phyloP scores from a whole-genome alignment of 257 asterid species.

The Gentiana dahurica region DNA sequence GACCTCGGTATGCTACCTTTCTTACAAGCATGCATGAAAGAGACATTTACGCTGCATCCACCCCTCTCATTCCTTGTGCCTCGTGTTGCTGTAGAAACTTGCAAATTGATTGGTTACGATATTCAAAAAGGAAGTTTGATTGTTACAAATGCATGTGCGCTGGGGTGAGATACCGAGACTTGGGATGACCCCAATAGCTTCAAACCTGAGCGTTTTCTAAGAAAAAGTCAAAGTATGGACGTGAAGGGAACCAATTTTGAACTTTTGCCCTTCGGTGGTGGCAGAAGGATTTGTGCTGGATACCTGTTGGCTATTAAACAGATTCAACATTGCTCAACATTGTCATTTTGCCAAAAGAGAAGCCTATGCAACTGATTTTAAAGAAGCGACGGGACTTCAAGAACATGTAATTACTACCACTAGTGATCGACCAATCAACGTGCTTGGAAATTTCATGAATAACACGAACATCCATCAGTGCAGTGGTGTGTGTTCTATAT shows the following conservation, averaged over 20 bases:
- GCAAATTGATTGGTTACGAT: conserved; percentile 1
- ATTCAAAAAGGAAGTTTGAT: conserved; percentile 1
- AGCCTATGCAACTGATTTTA: not conserved
- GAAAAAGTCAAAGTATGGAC: not conserved
- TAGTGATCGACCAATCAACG: not conserved
- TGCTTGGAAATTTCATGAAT: not conserved
- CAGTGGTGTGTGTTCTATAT: no score
- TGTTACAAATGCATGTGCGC: conserved; percentile 2
- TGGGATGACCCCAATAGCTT: conserved; percentile 7
- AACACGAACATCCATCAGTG: no score
- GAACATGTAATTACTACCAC: not conserved
- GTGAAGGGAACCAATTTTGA: conserved; percentile 4
- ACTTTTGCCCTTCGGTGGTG: conserved; percentile 12
- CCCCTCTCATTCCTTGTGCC: conserved; percentile 9
- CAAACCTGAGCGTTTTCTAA: conserved; percentile 8
- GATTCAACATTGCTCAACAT: conserved; percentile 1
- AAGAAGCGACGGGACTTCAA: not conserved
- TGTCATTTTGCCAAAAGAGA: not conserved
- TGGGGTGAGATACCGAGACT: not conserved
- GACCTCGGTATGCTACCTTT: conserved; percentile 1
- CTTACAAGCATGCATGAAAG: conserved; percentile 11
- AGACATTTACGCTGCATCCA: conserved; percentile 11
- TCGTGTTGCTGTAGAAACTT: conserved; percentile 1
- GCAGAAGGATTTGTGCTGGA: conserved; percentile 11
- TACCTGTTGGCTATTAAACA: conserved; percentile 2